Percentiles rank a stretch among this genome's conserved stretches.
These are phyloP conservation scores for Pseudocercospora musae DNA, from an alignment of 2,329 filamentous ascomycete genomes.

Conservation along the genomic window DNA sequence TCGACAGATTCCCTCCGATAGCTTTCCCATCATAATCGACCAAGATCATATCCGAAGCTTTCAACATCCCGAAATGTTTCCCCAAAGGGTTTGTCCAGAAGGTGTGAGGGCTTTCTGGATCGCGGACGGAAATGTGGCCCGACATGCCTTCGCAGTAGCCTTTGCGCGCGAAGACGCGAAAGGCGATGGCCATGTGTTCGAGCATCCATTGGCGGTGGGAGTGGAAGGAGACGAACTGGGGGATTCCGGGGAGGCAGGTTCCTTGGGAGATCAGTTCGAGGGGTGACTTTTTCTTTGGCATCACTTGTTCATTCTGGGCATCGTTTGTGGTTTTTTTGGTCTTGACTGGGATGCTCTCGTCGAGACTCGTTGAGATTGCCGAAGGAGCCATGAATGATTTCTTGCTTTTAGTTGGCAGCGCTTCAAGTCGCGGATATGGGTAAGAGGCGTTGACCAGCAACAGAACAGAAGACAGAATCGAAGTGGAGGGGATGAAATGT, in stretches of 20 bases:
- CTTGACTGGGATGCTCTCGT: slow-evolving; percentile 19
- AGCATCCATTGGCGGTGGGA: slow-evolving; percentile 62
- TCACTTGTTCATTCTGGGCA: not conserved
- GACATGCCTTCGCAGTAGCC: slow-evolving; percentile 67
- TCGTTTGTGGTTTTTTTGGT: slow-evolving; percentile 13
- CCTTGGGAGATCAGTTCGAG: slow-evolving; percentile 46
- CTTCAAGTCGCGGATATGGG: too few species aligned
- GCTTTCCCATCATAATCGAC: slow-evolving; percentile 62
- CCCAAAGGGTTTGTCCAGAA: slow-evolving; percentile 71
- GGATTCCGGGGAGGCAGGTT: slow-evolving; percentile 52
- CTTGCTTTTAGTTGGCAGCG: not conserved
- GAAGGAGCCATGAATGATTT: slow-evolving; percentile 30
- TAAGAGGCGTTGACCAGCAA: not conserved
- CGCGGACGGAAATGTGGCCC: slow-evolving; percentile 65
- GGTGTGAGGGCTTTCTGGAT: slow-evolving; percentile 58
- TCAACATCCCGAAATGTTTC: slow-evolving; percentile 62
- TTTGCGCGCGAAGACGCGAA: slow-evolving; percentile 64
- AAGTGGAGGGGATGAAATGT: not conserved
- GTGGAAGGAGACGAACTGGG: slow-evolving; percentile 52
- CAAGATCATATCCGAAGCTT: slow-evolving; percentile 64
- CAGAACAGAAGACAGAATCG: not conserved
- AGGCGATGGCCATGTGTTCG: slow-evolving; percentile 63
- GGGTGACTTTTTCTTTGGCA: slow-evolving; percentile 32
- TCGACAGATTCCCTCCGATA: slow-evolving; percentile 59
- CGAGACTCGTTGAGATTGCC: slow-evolving; percentile 21